Conservation (phyloP, 257 asterid genomes). For the Salvia miltiorrhiza region DNA sequence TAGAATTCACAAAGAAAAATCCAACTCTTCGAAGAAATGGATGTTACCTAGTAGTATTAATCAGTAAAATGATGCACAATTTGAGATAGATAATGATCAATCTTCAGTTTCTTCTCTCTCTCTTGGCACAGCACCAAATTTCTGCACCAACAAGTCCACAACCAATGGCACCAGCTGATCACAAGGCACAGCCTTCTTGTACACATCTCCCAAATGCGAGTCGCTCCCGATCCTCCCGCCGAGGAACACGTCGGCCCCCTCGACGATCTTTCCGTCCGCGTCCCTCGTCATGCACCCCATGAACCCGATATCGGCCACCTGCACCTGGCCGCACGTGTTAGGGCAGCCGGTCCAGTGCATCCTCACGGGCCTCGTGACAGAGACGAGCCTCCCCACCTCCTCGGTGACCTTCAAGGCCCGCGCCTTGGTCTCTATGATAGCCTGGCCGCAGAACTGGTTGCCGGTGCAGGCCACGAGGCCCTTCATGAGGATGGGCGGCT, state of each 20-base stretch:
- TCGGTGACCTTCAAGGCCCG: conserved; percentile 77
- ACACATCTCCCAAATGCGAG: conserved; percentile 84
- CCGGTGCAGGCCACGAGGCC: conserved; percentile 97
- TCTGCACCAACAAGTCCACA: conserved; percentile 66
- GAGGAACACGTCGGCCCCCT: conserved; percentile 80
- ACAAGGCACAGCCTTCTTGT: conserved; percentile 86
- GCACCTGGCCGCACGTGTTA: conserved; percentile 85
- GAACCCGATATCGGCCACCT: conserved; percentile 95
- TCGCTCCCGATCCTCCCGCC: conserved; percentile 95
- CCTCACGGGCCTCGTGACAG: conserved; percentile 65
- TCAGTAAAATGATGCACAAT: neutral
- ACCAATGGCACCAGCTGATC: conserved; percentile 79
- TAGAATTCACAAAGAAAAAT: conserved; percentile 12
- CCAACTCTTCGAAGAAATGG: no score
- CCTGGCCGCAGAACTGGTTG: conserved; percentile 95
- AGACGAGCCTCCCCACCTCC: conserved; percentile 69
- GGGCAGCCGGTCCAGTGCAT: conserved; percentile 99
- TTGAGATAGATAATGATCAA: conserved; percentile 1
- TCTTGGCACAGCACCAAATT: conserved; percentile 71
- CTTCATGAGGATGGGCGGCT: conserved; percentile 80
- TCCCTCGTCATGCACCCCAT: conserved; percentile 93
- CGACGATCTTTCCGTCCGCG: conserved; percentile 60
- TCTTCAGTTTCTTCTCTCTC: conserved; percentile 78
- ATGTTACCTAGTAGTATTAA: no score
- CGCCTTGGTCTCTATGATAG: conserved; percentile 86